These are phyloP conservation scores for Phlegmacium glaucopus DNA, from an alignment of 768 basidiomycete genomes.

Conservation along the genomic window DNA sequence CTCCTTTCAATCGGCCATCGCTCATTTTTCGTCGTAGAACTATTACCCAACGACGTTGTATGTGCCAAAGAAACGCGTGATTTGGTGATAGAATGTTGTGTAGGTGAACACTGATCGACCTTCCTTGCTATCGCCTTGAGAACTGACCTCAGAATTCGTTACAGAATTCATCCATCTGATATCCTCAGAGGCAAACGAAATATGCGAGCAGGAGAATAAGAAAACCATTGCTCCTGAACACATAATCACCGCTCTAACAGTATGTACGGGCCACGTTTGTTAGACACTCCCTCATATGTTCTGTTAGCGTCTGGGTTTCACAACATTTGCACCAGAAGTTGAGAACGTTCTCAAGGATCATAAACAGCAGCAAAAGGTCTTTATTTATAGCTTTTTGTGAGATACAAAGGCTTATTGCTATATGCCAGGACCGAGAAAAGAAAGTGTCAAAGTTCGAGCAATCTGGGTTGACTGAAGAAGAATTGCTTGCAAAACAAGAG, in stretches of 20 bases:
- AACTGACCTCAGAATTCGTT: conserved; percentile 9
- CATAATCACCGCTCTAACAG: conserved; percentile 88
- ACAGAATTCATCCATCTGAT: conserved; percentile 98
- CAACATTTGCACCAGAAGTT: conserved; percentile 85
- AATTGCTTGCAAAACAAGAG: conserved; percentile 85
- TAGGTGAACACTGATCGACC: conserved; percentile 69
- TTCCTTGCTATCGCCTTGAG: conserved; percentile 4
- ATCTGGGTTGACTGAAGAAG: conserved; percentile 88
- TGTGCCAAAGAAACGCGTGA: conserved; percentile 97
- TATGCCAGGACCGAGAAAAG: conserved; percentile 76
- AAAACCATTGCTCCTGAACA: conserved; percentile 99
- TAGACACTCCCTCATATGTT: conserved; percentile 4
- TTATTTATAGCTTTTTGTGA: conserved; percentile 16
- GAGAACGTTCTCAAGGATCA: conserved; percentile 94
- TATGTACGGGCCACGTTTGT: conserved; percentile 3
- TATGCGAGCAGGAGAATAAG: conserved; percentile 96
- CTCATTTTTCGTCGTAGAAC: conserved; percentile 49
- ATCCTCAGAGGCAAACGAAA: conserved; percentile 96
- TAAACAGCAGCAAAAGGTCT: conserved; percentile 91
- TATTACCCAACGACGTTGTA: conserved; percentile 81
- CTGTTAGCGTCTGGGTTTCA: conserved; percentile 84
- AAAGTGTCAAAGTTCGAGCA: conserved; percentile 88
- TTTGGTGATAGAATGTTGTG: conserved; percentile 96
- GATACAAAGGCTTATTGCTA: conserved; percentile 10
- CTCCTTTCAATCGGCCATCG: not conserved